Conservation (phyloP, 2,329 filamentous ascomycete species). For the Diplodia intermedia region DNA sequence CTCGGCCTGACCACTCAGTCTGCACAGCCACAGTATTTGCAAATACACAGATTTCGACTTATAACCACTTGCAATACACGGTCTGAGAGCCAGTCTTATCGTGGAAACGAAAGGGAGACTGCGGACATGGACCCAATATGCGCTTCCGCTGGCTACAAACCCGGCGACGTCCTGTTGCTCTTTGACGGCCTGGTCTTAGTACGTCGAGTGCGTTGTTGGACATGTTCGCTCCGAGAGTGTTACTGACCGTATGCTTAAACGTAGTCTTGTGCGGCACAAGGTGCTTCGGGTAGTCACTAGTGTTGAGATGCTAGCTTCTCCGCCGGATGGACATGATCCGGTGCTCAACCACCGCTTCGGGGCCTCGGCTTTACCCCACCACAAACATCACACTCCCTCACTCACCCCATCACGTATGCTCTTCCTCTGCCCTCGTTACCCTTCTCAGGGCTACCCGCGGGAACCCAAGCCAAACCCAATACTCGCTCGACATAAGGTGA, state of each 20-base stretch:
- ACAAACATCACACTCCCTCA: not conserved
- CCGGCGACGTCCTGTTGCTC: not conserved
- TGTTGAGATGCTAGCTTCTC: not conserved
- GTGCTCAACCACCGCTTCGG: not conserved
- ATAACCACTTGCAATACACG: too few species aligned
- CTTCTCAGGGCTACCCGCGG: not conserved
- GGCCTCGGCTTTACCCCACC: not conserved
- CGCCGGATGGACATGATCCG: not conserved
- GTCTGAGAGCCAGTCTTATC: too few species aligned
- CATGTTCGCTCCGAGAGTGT: not conserved
- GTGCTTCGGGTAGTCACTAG: not conserved
- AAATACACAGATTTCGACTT: too few species aligned
- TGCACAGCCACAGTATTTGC: too few species aligned
- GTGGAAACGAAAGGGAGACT: too few species aligned
- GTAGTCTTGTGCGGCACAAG: not conserved
- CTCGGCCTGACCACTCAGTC: not conserved
- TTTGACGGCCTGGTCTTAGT: not conserved
- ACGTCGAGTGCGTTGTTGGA: not conserved
- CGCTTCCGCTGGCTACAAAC: not conserved
- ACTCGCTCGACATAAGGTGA: not conserved
- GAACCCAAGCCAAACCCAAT: not conserved
- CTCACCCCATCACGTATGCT: not conserved
- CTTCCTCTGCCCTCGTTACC: not conserved
- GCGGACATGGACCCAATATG: too few species aligned
- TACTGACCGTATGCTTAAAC: not conserved